These are phyloP conservation scores for Petrea volubilis DNA, from an alignment of 257 asterid species.

Conservation along the genomic window DNA sequence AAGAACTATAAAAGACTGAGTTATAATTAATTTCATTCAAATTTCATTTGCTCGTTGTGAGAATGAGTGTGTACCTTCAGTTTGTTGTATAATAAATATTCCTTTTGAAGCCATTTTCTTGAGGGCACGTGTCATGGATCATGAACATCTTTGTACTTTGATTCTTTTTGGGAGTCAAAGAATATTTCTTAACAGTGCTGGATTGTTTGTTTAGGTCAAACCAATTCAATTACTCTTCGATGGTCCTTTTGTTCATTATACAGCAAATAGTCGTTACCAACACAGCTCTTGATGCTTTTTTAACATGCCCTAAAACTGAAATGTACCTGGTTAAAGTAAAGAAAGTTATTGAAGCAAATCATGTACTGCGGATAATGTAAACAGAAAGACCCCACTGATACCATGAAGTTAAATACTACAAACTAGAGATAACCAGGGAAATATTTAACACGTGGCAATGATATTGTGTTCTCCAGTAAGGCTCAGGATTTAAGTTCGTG, in stretches of 20 bases:
- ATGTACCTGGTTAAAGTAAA: neutral
- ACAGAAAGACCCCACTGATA: neutral
- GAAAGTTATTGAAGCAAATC: conserved; percentile 10
- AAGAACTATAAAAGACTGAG: conserved; percentile 5
- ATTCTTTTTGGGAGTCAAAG: neutral
- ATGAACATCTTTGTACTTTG: neutral
- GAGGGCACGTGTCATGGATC: conserved; percentile 11
- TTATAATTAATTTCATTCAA: neutral
- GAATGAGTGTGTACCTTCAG: conserved; percentile 1
- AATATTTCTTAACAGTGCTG: neutral
- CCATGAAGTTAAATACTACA: conserved; percentile 5
- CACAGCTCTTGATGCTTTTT: neutral
- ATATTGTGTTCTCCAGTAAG: conserved; percentile 5
- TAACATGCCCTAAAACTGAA: neutral
- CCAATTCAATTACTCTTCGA: neutral
- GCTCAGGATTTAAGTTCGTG: conserved; percentile 9
- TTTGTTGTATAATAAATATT: neutral
- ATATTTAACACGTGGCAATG: neutral
- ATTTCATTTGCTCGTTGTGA: neutral
- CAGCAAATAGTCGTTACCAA: neutral
- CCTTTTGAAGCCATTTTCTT: conserved; percentile 9
- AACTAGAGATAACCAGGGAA: conserved; percentile 2
- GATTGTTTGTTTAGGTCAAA: conserved; percentile 1
- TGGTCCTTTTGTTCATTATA: conserved; percentile 9
- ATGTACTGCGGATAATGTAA: neutral